Conservation (phyloP, 768 basidiomycete species). For the Daedaleopsis sinensis region DNA sequence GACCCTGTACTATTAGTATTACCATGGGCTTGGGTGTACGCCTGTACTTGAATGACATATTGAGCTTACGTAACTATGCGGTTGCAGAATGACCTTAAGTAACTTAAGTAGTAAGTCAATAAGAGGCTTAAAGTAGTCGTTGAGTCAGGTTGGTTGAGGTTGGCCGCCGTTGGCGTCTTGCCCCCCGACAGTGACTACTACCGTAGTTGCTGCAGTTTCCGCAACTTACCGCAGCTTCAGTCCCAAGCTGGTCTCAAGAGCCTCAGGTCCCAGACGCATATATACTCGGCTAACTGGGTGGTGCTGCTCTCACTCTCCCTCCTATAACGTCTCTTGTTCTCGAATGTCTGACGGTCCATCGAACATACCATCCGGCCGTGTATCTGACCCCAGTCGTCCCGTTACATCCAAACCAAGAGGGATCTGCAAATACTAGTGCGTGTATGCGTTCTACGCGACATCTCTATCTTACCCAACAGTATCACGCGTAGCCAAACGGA, state of each 20-base stretch:
- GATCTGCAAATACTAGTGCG: conserved; percentile 64
- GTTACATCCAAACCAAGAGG: conserved; percentile 73
- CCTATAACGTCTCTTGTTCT: background rate
- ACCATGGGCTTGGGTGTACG: too few relatives aligned
- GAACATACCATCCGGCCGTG: background rate
- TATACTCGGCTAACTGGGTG: background rate
- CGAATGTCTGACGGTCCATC: conserved; percentile 4
- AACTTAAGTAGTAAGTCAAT: too few relatives aligned
- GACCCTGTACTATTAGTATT: too few relatives aligned
- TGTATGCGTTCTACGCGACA: background rate
- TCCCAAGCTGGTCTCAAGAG: too few relatives aligned
- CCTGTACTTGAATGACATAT: too few relatives aligned
- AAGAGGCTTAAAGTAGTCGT: too few relatives aligned
- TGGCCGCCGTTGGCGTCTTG: too few relatives aligned
- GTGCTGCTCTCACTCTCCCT: background rate
- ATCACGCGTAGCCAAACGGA: conserved; percentile 36
- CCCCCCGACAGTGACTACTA: background rate
- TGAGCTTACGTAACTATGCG: too few relatives aligned
- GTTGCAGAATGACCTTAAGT: too few relatives aligned
- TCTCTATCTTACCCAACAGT: background rate
- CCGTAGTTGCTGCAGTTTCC: conserved; percentile 16
- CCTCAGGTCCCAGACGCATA: background rate
- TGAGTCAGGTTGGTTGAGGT: background rate
- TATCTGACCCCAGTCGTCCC: conserved; percentile 44
- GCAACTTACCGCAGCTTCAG: too few relatives aligned